These are phyloP conservation scores for Ensete glaucum DNA, from an alignment of 176 grass and related monocot species.

Conservation along the genomic window DNA sequence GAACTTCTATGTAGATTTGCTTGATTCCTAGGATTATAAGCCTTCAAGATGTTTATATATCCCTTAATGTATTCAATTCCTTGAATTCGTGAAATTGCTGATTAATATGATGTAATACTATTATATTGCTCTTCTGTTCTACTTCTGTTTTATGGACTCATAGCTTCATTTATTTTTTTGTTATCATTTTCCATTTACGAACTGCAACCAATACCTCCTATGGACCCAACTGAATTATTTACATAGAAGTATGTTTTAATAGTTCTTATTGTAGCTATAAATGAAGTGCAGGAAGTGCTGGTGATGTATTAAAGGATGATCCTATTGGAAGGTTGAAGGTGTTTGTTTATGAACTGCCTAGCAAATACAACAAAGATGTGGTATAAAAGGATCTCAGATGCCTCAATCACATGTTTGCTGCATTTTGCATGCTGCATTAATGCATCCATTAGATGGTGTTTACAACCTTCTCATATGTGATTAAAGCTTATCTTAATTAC, in stretches of 20 bases:
- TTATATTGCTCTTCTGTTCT: too few relatives aligned
- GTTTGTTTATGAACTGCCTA: conserved; percentile 68
- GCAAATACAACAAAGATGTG: conserved; percentile 83
- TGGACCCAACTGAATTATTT: too few relatives aligned
- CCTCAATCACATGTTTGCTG: conserved; percentile 79
- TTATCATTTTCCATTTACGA: too few relatives aligned
- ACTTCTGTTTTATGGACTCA: too few relatives aligned
- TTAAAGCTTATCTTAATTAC: conserved; percentile 9
- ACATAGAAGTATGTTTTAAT: background rate
- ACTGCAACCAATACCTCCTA: too few relatives aligned
- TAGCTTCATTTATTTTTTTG: too few relatives aligned
- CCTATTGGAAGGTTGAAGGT: conserved; percentile 83
- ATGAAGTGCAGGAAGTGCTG: conserved; percentile 59
- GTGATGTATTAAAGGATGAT: conserved; percentile 78
- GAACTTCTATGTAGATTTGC: conserved; percentile 15
- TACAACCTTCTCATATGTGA: background rate
- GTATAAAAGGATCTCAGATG: conserved; percentile 76
- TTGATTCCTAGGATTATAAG: background rate
- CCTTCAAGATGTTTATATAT: too few relatives aligned
- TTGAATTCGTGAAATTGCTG: too few relatives aligned
- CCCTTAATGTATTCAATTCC: too few relatives aligned
- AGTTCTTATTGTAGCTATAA: conserved; percentile 16
- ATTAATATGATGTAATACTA: too few relatives aligned
- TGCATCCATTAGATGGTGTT: conserved; percentile 56
- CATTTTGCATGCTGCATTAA: conserved; percentile 57